Base-by-base conservation (phyloP, 2,329 filamentous ascomycete genomes). In the Ophiocordyceps camponoti-saundersi region DNA sequence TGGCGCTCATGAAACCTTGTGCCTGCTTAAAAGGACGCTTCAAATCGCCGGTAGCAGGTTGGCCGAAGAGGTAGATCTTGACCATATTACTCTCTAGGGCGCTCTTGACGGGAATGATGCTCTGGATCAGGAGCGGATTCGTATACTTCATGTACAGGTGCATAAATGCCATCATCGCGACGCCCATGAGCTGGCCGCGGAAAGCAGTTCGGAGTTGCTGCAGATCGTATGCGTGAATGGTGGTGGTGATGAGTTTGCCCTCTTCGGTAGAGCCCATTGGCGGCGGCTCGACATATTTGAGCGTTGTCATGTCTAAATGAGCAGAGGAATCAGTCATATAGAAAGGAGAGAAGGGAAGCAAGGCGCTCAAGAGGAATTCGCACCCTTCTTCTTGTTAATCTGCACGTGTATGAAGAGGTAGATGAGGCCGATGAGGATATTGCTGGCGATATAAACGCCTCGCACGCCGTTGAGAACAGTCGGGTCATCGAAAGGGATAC, bases 91-190 rank as follows among this genome's bases (percentile, higher is more conserved):
- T 77, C 75, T 98, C 92, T 66, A 98, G 77, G 43, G 88, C 90
- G 62, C 84, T 77, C 82, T 98, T 98, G 67, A 96, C 74, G 32
- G 92, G 92, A 62, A 98, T 92, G 71, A 98, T 95, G 65, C 85
- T 93, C 79, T 98, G 92, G 71, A 98, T 95, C 60, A 95, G 73
- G 46, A 98, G 85, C 41, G 92, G 92, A 80, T 96, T 98, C 71
- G 89, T 96, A 82, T 96, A 98, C 67, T 95, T 89, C 76, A 98
- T 85, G 80, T 96, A 98, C 51, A 98, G 55, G 72, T 98, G 92
- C 90, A 98, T 96, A 61, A 95, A 85, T 51, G 68, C 80, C 90
- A 98, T 96, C 89, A 98, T 98, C 65, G 77, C 89, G 49, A 98
- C 74, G 50, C 92, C 92, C 85, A 95, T 96, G 59, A 93, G 70